phyloP scores from a whole-genome alignment of 495 filamentous ascomycete genomes.

The Viridothelium virens region DNA sequence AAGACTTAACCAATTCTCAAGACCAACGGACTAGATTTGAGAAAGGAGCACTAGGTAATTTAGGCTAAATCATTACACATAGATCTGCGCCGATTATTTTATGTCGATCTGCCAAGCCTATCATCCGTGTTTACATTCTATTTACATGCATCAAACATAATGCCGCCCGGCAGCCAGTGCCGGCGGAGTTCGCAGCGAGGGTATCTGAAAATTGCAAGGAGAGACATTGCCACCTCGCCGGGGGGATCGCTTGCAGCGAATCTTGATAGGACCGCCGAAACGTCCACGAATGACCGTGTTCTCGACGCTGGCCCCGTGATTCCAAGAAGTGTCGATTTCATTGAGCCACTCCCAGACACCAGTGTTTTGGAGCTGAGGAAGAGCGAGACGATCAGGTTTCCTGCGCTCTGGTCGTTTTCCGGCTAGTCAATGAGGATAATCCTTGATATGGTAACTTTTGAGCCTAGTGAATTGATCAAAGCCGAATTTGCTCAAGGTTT shows the following conservation, averaged over 20 bases:
- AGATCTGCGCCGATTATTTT: too few relatives aligned
- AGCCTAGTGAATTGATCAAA: constrained; percentile 93
- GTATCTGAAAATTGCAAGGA: constrained; percentile 11
- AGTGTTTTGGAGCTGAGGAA: constrained; percentile 1
- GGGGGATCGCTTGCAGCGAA: constrained; percentile 6
- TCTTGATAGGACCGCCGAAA: constrained; percentile 9
- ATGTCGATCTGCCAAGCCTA: too few relatives aligned
- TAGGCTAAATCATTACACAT: too few relatives aligned
- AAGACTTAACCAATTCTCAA: too few relatives aligned
- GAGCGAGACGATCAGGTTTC: background rate
- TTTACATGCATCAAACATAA: background rate
- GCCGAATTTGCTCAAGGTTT: constrained; percentile 79
- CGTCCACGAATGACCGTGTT: constrained; percentile 5
- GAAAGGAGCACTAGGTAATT: too few relatives aligned
- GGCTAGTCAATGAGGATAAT: constrained; percentile 57
- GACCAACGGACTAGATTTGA: too few relatives aligned
- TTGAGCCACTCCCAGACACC: constrained; percentile 4
- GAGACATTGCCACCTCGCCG: background rate
- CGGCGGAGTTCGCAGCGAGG: constrained; percentile 1
- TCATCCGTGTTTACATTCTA: too few relatives aligned
- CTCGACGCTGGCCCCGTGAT: constrained; percentile 4
- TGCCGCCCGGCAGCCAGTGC: constrained; percentile 3
- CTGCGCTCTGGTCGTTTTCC: constrained; percentile 13
- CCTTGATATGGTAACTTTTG: constrained; percentile 92
- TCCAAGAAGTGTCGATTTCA: background rate